A percentile compares a stretch with the other conserved stretches of the same genome.
These are phyloP conservation scores for Coffea eugenioides DNA, from an alignment of 257 asterid genomes.

Conservation along the genomic window DNA sequence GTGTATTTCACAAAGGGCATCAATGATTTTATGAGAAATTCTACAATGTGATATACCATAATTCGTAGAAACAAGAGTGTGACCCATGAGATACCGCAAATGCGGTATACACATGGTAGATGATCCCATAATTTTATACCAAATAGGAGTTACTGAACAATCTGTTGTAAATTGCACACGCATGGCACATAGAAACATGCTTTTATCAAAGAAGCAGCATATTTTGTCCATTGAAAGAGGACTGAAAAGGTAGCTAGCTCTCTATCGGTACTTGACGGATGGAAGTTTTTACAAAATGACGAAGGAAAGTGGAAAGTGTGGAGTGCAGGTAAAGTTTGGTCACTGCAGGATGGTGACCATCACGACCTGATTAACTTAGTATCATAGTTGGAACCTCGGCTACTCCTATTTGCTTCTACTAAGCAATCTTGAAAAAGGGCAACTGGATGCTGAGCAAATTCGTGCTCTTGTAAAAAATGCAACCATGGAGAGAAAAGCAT, in stretches of 20 bases:
- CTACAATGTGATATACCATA: too few relatives aligned
- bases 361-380: background rate
- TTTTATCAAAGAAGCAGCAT: background rate
- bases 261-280: background rate
- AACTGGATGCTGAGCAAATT: background rate
- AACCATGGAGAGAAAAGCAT: background rate
- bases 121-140: background rate
- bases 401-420: background rate
- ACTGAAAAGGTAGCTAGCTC: background rate
- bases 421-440: background rate
- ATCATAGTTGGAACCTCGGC: background rate
- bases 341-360: background rate
- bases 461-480: background rate
- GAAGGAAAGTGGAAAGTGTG: background rate
- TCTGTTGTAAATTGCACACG: background rate
- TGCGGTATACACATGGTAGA: too few relatives aligned
- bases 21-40: background rate
- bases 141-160: background rate
- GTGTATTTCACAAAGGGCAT: background rate
- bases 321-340: background rate
- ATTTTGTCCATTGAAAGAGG: background rate
- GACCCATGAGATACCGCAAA: too few relatives aligned
- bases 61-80: too few relatives aligned
- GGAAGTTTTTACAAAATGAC: background rate
- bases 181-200: background rate